Percentiles rank a stretch among this genome's conserved stretches.
Conservation (phyloP, 768 basidiomycete species). For the Auriscalpium orientale region DNA sequence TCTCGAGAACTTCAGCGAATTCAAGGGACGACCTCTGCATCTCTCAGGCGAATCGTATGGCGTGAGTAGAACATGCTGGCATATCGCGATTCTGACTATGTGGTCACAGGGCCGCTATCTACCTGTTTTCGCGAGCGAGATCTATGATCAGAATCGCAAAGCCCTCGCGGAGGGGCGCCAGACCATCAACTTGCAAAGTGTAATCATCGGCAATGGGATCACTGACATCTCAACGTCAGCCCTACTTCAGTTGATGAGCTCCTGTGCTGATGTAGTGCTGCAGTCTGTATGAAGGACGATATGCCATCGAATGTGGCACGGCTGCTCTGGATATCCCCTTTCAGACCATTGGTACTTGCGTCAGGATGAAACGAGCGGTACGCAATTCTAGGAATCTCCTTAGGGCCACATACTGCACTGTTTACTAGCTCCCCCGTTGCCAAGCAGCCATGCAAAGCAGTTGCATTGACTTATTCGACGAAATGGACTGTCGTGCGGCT, state of each 20-base stretch:
- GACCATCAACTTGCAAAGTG: slow-evolving; percentile 57
- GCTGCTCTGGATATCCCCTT: slow-evolving; percentile 47
- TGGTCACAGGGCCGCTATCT: slow-evolving; percentile 53
- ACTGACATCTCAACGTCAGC: slow-evolving; percentile 46
- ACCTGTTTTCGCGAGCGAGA: slow-evolving; percentile 67
- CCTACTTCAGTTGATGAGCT: background rate
- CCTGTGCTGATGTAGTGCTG: background rate
- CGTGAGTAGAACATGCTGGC: slow-evolving; percentile 30
- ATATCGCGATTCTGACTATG: background rate
- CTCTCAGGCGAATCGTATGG: slow-evolving; percentile 71
- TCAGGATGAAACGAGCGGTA: slow-evolving; percentile 53
- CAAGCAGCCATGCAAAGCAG: slow-evolving; percentile 43
- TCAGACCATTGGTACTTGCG: slow-evolving; percentile 35
- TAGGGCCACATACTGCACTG: background rate
- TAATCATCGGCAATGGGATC: slow-evolving; percentile 71
- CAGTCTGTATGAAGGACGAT: slow-evolving; percentile 35
- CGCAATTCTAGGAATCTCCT: slow-evolving; percentile 11
- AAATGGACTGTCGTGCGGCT: slow-evolving; percentile 60
- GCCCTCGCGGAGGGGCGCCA: slow-evolving; percentile 42
- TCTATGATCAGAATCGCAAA: slow-evolving; percentile 62
- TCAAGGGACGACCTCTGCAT: slow-evolving; percentile 60
- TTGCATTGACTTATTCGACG: slow-evolving; percentile 63
- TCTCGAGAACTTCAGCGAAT: slow-evolving; percentile 71
- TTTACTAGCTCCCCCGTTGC: slow-evolving; percentile 57
- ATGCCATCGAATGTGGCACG: slow-evolving; percentile 43